Conservation (phyloP, 2,329 filamentous ascomycete genomes). For the Arthrinium puccinioides region DNA sequence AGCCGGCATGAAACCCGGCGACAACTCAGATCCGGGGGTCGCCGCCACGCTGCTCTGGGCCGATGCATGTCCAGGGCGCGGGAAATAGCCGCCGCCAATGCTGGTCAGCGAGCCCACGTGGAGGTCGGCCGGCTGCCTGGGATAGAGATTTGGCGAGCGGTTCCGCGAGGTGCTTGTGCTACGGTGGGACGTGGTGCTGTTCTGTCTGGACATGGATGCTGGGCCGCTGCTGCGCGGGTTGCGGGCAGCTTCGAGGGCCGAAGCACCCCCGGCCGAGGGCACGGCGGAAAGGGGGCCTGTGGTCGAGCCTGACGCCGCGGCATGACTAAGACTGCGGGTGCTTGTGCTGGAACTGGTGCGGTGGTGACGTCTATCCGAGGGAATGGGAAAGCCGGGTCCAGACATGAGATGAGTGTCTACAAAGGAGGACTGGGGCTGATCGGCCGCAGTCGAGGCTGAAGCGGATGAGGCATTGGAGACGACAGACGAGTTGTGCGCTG, state of each 20-base stretch:
- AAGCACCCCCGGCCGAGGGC: constrained; percentile 28
- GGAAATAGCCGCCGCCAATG: constrained; percentile 22
- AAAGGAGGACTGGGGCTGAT: constrained; percentile 33
- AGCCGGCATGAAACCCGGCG: constrained; percentile 47
- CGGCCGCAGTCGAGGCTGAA: constrained; percentile 41
- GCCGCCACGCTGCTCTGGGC: constrained; percentile 29
- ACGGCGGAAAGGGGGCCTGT: constrained; percentile 22
- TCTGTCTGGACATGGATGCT: constrained; percentile 40
- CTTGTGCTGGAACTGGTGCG: constrained; percentile 52
- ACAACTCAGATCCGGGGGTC: constrained; percentile 38
- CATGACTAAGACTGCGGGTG: constrained; percentile 39
- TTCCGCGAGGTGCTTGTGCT: constrained; percentile 42
- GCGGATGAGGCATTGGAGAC: constrained; percentile 59
- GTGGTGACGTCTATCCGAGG: constrained; percentile 43
- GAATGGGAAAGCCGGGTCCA: constrained; percentile 50
- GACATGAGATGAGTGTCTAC: constrained; percentile 46
- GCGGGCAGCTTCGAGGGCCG: constrained; percentile 37
- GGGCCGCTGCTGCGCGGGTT: constrained; percentile 32
- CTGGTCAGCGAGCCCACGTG: constrained; percentile 19
- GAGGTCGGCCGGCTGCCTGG: constrained; percentile 32
- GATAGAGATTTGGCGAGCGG: constrained; percentile 24
- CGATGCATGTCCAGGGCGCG: constrained; percentile 25
- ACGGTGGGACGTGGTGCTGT: constrained; percentile 46
- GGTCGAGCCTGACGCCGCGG: constrained; percentile 31
- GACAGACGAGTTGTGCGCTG: constrained; percentile 59